Evolutionary conservation across 2,329 filamentous ascomycete genomes (phyloP), one percentile per base, ranked within the genome.

Genomic region (Aspergillus fumigatus): DNA sequence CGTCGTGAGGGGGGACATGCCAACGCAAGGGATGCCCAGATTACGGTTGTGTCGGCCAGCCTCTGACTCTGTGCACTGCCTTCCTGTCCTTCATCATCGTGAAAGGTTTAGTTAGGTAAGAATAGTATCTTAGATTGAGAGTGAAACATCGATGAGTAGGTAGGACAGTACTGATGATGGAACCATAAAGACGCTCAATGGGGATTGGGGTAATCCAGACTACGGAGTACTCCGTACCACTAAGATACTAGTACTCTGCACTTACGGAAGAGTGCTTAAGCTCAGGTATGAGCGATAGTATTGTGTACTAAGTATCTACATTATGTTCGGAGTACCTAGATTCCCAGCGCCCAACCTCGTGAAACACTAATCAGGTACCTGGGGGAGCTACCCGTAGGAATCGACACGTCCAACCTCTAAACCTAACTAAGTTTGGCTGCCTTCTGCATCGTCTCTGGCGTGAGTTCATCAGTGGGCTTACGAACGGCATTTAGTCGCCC

Each of bases 401-500:
- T 41, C 47, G 8, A 49, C 23, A 19, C n/a, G n/a, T 48, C 32
- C 26, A 62, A 49, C 54, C 61, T 43, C 47, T 61, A 32, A n/a
- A 21, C 48, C 26, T 62, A 72, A 58, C 65, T 70, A 23, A 80
- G 72, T 69, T 80, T 81, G 61, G 78, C 77, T 53, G 80, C 81
- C 65, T 77, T 75, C 62, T 73, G 75, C 63, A 84, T 66, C 50
- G 80, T 77, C 62, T 80, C 77, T 59, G 75, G 77, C 1, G 80
- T 82, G 43, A 84, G 68, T 61, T 79, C 74, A 58, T 85, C 82
- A 0, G 79, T 80, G 8, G 78, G 75, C 59, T 75, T 78, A 64
- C 76, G 78, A 43, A 76, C 72, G 55, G 81, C 77, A 35, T 77
- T 77, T 65, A 89, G 67, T 61, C 83, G 72, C 1, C 86, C 85